phyloP scores from a whole-genome alignment of 176 grass and related monocot species.

The Cenchrus fungigraminus region DNA sequence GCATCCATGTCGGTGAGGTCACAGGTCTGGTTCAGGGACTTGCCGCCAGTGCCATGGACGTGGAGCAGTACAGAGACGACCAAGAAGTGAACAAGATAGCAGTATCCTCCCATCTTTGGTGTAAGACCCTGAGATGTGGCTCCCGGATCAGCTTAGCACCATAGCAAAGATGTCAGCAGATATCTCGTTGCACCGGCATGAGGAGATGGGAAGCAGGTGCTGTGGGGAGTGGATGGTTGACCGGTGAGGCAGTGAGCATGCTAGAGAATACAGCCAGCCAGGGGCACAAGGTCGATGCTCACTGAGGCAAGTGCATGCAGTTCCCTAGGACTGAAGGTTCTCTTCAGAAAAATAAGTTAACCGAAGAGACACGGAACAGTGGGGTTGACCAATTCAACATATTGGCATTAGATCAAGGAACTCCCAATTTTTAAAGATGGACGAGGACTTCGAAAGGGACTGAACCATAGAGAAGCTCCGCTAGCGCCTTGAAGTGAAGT shows the following conservation, averaged over 20 bases:
- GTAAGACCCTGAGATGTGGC: not conserved
- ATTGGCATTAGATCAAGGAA: not conserved
- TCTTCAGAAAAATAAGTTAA: not conserved
- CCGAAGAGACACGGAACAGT: too few relatives aligned
- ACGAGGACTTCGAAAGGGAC: not conserved
- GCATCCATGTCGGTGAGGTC: constrained; percentile 39
- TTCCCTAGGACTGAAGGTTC: not conserved
- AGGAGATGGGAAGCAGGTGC: not conserved
- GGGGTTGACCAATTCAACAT: not conserved
- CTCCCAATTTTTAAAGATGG: not conserved
- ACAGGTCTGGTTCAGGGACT: constrained; percentile 55
- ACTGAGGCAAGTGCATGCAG: not conserved
- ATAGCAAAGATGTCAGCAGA: not conserved
- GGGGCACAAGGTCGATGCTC: too few relatives aligned
- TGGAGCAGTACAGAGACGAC: constrained; percentile 8
- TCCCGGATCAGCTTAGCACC: not conserved
- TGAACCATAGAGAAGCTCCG: not conserved
- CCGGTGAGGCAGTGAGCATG: not conserved
- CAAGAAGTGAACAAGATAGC: constrained; percentile 20
- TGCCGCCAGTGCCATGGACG: not conserved
- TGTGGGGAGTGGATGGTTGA: not conserved
- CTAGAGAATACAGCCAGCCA: too few relatives aligned
- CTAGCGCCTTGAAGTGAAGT: too few relatives aligned
- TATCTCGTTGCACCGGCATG: too few relatives aligned
- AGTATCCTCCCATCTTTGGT: constrained; percentile 17